These are phyloP conservation scores for Aureobasidium uvarum DNA, from an alignment of 2,329 filamentous ascomycete species.

Conservation along the genomic window DNA sequence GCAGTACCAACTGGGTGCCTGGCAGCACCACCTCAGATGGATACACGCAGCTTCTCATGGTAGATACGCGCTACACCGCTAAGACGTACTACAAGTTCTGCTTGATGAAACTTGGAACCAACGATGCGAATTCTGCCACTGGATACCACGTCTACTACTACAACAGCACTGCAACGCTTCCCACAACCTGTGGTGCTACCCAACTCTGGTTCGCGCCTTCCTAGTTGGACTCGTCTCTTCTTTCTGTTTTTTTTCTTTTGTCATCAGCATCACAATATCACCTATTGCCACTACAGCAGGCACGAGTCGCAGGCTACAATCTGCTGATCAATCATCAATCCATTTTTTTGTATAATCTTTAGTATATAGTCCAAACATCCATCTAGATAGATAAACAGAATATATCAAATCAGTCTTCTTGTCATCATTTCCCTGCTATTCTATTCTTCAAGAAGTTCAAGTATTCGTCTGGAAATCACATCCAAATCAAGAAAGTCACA, in stretches of 20 bases:
- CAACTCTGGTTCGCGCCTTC: slow-evolving; percentile 23
- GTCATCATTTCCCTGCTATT: too few relatives aligned
- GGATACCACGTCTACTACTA: slow-evolving; percentile 22
- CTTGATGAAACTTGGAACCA: slow-evolving; percentile 2
- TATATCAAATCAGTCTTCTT: background rate
- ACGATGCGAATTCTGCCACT: slow-evolving; percentile 17
- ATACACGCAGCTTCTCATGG: slow-evolving; percentile 26
- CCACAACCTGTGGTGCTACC: background rate
- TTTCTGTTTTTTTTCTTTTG: background rate
- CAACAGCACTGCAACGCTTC: slow-evolving; percentile 4
- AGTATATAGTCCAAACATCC: slow-evolving; percentile 17
- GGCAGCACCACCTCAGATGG: slow-evolving; percentile 14
- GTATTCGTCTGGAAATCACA: background rate
- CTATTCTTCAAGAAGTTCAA: background rate
- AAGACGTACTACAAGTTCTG: slow-evolving; percentile 24
- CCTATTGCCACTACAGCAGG: background rate
- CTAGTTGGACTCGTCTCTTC: background rate
- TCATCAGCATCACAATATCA: background rate
- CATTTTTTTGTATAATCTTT: slow-evolving; percentile 20
- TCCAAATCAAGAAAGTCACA: background rate
- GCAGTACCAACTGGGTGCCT: slow-evolving; percentile 16
- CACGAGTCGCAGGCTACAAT: background rate
- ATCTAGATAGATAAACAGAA: background rate
- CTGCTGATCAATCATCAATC: background rate
- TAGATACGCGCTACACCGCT: slow-evolving; percentile 16